Conservation (phyloP, 257 asterid genomes). For the Solanum medicagineum region DNA sequence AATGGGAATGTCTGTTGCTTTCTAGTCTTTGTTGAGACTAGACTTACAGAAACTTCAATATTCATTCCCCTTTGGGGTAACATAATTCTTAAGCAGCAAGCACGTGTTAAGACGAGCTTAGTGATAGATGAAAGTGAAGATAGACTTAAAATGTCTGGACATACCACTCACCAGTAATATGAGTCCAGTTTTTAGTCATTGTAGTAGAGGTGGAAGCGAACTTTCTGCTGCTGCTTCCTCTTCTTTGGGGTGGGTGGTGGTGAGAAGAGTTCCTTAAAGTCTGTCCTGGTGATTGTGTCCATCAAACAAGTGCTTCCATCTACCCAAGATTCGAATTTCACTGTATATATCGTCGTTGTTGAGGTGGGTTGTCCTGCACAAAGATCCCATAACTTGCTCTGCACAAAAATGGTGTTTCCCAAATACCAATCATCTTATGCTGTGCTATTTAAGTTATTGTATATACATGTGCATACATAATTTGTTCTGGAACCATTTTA, state of each 20-base stretch:
- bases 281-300: not conserved
- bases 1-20: not conserved
- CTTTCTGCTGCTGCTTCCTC: not conserved
- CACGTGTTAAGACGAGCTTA: not conserved
- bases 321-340: no score
- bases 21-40: not conserved
- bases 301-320: not conserved
- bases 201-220: not conserved
- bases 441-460: no score
- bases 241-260: not conserved
- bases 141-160: not conserved
- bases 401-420: no score
- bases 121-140: not conserved
- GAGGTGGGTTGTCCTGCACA: no score
- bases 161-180: not conserved
- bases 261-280: not conserved
- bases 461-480: not conserved
- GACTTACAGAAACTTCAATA: not conserved
- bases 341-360: no score
- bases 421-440: no score
- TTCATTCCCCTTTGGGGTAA: not conserved
- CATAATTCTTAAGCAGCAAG: not conserved
- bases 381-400: no score
- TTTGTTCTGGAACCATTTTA: no score
- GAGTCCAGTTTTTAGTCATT: not conserved